These are phyloP conservation scores for Zasmidium citrigriseum DNA, from an alignment of 2,329 filamentous ascomycete genomes.

Conservation along the genomic window DNA sequence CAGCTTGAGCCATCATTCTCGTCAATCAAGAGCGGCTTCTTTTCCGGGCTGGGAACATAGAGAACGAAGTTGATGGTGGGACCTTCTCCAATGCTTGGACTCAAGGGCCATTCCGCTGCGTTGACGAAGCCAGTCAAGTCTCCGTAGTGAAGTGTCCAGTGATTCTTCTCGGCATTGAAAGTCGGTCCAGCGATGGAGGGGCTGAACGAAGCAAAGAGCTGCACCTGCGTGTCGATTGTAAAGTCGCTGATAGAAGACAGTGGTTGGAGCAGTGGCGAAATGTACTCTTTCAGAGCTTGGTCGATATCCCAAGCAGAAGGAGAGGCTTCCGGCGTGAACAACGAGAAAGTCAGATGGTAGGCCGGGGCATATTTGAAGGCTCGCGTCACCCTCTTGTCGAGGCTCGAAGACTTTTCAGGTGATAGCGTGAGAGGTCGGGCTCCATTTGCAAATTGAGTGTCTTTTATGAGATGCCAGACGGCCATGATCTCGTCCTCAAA, in stretches of 20 bases:
- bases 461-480: conserved; percentile 49
- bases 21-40: conserved; percentile 61
- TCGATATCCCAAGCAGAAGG: conserved; percentile 94
- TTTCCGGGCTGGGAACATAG: conserved; percentile 74
- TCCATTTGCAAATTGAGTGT: conserved; percentile 27
- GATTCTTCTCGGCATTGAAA: conserved; percentile 54
- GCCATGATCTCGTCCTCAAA: conserved; percentile 89
- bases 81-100: conserved; percentile 86
- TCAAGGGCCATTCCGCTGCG: conserved; percentile 94
- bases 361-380: conserved; percentile 90
- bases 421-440: conserved; percentile 34
- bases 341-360: conserved; percentile 92
- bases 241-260: conserved; percentile 88
- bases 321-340: conserved; percentile 76
- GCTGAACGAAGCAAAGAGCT: conserved; percentile 77
- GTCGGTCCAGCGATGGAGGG: conserved; percentile 61
- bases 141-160: conserved; percentile 74
- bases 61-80: conserved; percentile 96
- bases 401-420: conserved; percentile 38
- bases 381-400: conserved; percentile 70
- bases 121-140: conserved; percentile 95
- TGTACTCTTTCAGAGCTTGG: conserved; percentile 74
- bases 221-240: conserved; percentile 92
- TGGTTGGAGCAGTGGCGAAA: conserved; percentile 77
- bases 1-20: conserved; percentile 71